phyloP scores from a whole-genome alignment of 2,329 filamentous ascomycete species.

The Sarocladium strictum region DNA sequence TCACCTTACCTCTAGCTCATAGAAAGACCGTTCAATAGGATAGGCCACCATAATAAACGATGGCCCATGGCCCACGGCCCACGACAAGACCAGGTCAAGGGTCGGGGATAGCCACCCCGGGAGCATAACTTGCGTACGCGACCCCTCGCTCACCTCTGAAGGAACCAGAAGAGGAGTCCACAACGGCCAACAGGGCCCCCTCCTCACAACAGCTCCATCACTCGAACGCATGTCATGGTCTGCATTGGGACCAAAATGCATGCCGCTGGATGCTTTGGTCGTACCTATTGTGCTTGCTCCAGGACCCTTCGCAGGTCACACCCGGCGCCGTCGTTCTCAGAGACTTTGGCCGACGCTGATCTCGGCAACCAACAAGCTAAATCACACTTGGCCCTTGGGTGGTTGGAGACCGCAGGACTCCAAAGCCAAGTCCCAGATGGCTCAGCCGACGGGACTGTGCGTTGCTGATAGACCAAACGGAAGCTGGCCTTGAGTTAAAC shows the following conservation, averaged over 20 bases:
- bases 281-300: neutral
- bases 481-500: neutral
- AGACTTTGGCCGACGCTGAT: neutral
- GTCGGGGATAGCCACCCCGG: neutral
- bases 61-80: neutral
- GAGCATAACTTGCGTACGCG: neutral
- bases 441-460: neutral
- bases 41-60: too few relatives aligned
- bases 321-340: neutral
- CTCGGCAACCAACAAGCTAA: neutral
- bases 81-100: conserved; percentile 1
- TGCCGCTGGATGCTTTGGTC: neutral
- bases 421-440: neutral
- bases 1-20: too few relatives aligned
- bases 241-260: too few relatives aligned
- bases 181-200: neutral
- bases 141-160: neutral
- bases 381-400: too few relatives aligned
- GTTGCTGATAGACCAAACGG: conserved; percentile 1
- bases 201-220: too few relatives aligned
- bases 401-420: neutral
- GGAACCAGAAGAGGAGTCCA: neutral
- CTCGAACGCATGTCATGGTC: too few relatives aligned
- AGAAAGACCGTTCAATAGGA: too few relatives aligned
- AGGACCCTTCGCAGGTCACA: neutral